phyloP scores from a whole-genome alignment of 1,284 basidiomycete species.

The Irpex sp. region DNA sequence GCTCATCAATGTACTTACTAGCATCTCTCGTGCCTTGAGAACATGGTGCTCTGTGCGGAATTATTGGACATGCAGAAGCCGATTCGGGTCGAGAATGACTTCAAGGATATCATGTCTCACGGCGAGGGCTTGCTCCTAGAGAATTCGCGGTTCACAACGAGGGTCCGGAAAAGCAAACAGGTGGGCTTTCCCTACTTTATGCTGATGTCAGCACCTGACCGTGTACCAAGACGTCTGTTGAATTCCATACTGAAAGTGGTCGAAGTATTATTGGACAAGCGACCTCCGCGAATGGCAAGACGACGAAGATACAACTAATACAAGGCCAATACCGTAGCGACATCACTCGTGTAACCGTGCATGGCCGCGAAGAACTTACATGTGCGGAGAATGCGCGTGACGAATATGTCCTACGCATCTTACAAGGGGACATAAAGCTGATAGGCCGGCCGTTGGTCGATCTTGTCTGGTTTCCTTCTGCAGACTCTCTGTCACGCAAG shows the following conservation, averaged over 20 bases:
- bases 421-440: neutral
- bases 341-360: conserved; percentile 13
- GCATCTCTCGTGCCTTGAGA: conserved; percentile 1
- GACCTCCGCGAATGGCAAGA: neutral
- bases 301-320: conserved; percentile 3
- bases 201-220: neutral
- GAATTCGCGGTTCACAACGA: conserved; percentile 9
- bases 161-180: conserved; percentile 5
- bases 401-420: conserved; percentile 7
- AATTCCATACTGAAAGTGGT: neutral
- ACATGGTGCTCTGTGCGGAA: conserved; percentile 3
- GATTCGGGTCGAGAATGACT: conserved; percentile 8
- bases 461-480: conserved; percentile 10
- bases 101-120: neutral
- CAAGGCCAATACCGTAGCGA: conserved; percentile 4
- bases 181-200: neutral
- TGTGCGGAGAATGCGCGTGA: conserved; percentile 14
- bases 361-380: conserved; percentile 14
- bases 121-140: neutral
- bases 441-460: conserved; percentile 5
- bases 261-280: conserved; percentile 2
- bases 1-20: neutral
- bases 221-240: conserved; percentile 3
- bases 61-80: conserved; percentile 6
- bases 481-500: neutral